Percentiles rank a stretch among this genome's conserved stretches.
phyloP scores from a whole-genome alignment of 2,329 filamentous ascomycete genomes.

The Aspergillus brasiliensis region DNA sequence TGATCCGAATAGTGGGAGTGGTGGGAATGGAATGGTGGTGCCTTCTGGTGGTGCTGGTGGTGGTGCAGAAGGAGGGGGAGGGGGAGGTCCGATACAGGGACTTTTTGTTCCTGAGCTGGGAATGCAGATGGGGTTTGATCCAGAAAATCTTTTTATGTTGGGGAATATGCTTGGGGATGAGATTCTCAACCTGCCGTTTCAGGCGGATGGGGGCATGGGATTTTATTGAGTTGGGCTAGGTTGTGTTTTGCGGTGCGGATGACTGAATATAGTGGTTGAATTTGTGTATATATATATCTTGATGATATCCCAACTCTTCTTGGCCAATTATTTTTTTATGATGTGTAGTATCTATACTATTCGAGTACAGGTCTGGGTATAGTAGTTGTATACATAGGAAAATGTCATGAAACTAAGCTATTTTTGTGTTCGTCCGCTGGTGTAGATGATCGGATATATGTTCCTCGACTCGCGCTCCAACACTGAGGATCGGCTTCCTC shows the following conservation, averaged over 20 bases:
- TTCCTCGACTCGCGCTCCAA: no score
- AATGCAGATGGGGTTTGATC: slow-evolving; percentile 28
- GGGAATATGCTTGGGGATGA: slow-evolving; percentile 38
- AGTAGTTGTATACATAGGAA: background rate
- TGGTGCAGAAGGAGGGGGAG: no score
- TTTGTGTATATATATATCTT: background rate
- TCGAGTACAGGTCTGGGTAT: background rate
- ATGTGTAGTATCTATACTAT: background rate
- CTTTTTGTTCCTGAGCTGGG: slow-evolving; percentile 30
- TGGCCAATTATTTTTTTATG: background rate
- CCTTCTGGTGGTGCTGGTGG: background rate
- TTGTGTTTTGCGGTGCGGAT: background rate
- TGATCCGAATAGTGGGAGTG: slow-evolving; percentile 11
- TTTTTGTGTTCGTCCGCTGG: no score
- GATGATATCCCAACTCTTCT: slow-evolving; percentile 4
- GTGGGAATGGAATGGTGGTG: slow-evolving; percentile 17
- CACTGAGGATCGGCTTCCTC: no score
- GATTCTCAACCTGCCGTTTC: slow-evolving; percentile 31
- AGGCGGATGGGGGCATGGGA: slow-evolving; percentile 27
- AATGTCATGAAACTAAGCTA: no score
- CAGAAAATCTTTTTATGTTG: slow-evolving; percentile 34
- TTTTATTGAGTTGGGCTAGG: slow-evolving; percentile 16
- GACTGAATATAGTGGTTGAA: background rate
- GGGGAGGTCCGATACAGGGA: slow-evolving; percentile 19
- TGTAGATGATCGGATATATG: no score